phyloP scores from a whole-genome alignment of 1,284 basidiomycete genomes.

The Moesziomyces sp. region DNA sequence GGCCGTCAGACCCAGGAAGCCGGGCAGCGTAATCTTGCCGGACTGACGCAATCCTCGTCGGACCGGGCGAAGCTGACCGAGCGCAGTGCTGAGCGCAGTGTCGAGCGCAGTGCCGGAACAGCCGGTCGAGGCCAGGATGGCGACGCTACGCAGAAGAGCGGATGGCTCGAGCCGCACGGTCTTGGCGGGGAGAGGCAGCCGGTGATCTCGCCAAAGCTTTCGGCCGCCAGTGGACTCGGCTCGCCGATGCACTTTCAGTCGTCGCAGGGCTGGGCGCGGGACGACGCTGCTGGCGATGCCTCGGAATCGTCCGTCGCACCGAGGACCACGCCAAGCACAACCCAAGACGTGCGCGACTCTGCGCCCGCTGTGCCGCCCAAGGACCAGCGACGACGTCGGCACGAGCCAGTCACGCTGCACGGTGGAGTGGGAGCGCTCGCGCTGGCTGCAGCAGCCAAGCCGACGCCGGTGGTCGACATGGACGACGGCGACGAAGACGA shows the following conservation, averaged over 20 bases:
- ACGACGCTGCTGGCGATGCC: not conserved
- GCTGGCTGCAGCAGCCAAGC: not conserved
- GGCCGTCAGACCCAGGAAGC: constrained; percentile 30
- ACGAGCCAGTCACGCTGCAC: constrained; percentile 12
- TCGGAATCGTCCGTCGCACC: not conserved
- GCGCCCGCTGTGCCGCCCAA: constrained; percentile 21
- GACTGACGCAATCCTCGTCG: constrained; percentile 4
- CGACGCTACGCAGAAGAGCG: not conserved
- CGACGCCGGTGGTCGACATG: constrained; percentile 1
- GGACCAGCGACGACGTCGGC: constrained; percentile 20
- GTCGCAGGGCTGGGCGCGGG: not conserved
- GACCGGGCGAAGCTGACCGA: constrained; percentile 9
- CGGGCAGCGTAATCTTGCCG: constrained; percentile 6
- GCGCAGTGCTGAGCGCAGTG: no score
- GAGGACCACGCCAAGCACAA: not conserved
- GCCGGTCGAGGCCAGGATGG: not conserved
- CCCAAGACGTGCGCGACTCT: not conserved
- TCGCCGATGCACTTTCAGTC: constrained; percentile 7
- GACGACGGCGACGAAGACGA: constrained; percentile 34
- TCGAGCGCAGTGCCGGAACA: no score
- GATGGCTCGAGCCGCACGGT: constrained; percentile 6
- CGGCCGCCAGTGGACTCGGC: not conserved
- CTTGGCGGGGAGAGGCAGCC: constrained; percentile 1
- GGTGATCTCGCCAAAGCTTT: not conserved
- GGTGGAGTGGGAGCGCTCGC: not conserved